Percentiles rank a stretch among this genome's conserved stretches.
Evolutionary conservation across 495 filamentous ascomycete genomes (phyloP).

Genomic region (Trichodelitschia bisporula): DNA sequence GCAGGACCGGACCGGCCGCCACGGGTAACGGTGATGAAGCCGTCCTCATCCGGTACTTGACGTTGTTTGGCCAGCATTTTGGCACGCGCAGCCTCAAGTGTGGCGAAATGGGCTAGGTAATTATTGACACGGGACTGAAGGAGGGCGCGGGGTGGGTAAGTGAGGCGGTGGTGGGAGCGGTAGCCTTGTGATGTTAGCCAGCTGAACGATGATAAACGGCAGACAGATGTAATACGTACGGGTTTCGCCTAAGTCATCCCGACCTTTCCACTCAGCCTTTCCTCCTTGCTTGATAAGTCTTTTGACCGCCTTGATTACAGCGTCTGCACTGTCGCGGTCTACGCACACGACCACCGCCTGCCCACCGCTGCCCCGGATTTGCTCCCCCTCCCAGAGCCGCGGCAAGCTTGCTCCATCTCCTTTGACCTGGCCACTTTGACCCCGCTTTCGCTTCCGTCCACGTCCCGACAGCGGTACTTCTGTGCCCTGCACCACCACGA

Average conservation of each 20-base stretch:
- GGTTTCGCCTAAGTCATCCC: constrained; percentile 26
- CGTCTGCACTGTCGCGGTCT: constrained; percentile 47
- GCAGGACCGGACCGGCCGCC: constrained; percentile 54
- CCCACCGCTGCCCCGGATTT: constrained; percentile 29
- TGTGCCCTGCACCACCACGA: background rate
- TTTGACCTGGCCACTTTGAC: constrained; percentile 45
- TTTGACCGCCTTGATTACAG: constrained; percentile 38
- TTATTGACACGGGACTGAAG: constrained; percentile 50
- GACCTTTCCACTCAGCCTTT: constrained; percentile 18
- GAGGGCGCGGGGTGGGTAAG: constrained; percentile 36
- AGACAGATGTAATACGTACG: background rate
- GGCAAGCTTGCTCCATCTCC: constrained; percentile 10
- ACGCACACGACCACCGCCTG: constrained; percentile 64
- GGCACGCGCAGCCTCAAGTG: constrained; percentile 37
- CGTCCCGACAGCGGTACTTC: constrained; percentile 3
- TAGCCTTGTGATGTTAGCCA: constrained; percentile 23
- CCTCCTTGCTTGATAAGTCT: constrained; percentile 25
- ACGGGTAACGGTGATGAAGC: constrained; percentile 74
- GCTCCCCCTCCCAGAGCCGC: constrained; percentile 17
- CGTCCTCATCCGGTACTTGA: constrained; percentile 74
- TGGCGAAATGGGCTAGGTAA: constrained; percentile 52
- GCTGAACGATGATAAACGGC: background rate
- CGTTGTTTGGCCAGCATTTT: constrained; percentile 35
- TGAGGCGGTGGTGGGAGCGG: constrained; percentile 33
- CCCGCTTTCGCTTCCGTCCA: constrained; percentile 4